These are phyloP conservation scores for Penicillium decumbens DNA, from an alignment of 2,329 filamentous ascomycete species.

Conservation along the genomic window DNA sequence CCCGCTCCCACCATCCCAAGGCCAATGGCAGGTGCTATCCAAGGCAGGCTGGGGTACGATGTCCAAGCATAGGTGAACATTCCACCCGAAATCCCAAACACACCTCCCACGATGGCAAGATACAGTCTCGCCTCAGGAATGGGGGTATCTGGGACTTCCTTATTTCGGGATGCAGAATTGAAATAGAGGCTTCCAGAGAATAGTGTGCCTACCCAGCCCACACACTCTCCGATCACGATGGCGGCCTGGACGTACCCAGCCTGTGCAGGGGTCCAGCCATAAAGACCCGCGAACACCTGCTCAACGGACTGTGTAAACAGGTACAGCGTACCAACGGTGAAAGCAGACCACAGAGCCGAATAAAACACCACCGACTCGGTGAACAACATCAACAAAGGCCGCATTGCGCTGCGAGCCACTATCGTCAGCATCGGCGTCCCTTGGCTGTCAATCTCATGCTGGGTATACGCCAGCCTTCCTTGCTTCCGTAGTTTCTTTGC, in stretches of 20 bases:
- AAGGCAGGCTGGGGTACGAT: slow-evolving; percentile 28
- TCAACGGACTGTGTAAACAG: slow-evolving; percentile 43
- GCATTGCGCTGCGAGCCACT: slow-evolving; percentile 35
- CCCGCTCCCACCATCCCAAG: slow-evolving; percentile 40
- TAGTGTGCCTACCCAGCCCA: slow-evolving; percentile 37
- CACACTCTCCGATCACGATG: slow-evolving; percentile 40
- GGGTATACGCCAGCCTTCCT: slow-evolving; percentile 25
- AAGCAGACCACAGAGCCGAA: slow-evolving; percentile 43
- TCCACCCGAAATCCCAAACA: slow-evolving; percentile 34
- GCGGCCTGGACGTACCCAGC: slow-evolving; percentile 41
- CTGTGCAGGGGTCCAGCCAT: slow-evolving; percentile 27
- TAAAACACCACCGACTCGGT: slow-evolving; percentile 44
- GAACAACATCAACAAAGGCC: slow-evolving; percentile 37
- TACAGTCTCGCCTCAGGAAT: slow-evolving; percentile 46
- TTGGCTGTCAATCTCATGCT: slow-evolving; percentile 35
- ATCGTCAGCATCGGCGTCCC: slow-evolving; percentile 22
- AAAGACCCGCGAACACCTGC: slow-evolving; percentile 38
- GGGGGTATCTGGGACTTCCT: slow-evolving; percentile 36
- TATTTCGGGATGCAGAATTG: slow-evolving; percentile 34
- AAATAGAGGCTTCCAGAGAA: slow-evolving; percentile 29
- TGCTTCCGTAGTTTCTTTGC: slow-evolving; percentile 34
- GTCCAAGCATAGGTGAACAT: slow-evolving; percentile 40
- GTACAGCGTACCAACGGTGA: slow-evolving; percentile 43
- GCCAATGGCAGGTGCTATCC: slow-evolving; percentile 34
- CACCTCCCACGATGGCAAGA: slow-evolving; percentile 34